A percentile compares a stretch with the other conserved stretches of the same genome.
These are phyloP conservation scores for Carnegiea gigantea DNA, from an alignment of 179 eudicot genomes.

Conservation along the genomic window DNA sequence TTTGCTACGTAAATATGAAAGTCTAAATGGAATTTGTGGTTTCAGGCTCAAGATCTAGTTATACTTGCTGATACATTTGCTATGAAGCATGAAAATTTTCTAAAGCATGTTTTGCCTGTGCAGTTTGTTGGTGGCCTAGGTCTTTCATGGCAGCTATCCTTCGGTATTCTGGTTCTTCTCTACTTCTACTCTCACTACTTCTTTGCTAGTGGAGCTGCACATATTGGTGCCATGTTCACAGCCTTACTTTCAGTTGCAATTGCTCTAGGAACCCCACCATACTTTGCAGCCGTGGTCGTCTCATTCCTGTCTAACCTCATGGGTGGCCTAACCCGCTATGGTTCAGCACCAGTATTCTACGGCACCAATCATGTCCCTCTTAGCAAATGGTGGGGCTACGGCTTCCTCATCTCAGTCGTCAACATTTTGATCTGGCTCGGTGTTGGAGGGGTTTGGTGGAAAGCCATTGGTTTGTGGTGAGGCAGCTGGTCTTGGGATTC, in stretches of 20 bases:
- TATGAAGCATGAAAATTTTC: not conserved
- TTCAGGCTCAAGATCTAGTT: no score
- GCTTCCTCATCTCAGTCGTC: slow-evolving; percentile 80
- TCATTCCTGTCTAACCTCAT: slow-evolving; percentile 89
- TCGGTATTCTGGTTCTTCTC: slow-evolving; percentile 86
- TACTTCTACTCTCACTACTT: slow-evolving; percentile 98
- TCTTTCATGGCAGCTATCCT: slow-evolving; percentile 96
- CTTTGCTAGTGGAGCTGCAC: slow-evolving; percentile 99
- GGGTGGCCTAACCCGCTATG: slow-evolving; percentile 98
- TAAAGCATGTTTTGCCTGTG: slow-evolving; percentile 7
- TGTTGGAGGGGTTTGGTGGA: slow-evolving; percentile 97
- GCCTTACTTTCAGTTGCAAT: slow-evolving; percentile 90
- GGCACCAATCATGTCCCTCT: slow-evolving; percentile 95
- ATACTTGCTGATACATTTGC: not conserved
- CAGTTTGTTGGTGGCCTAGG: slow-evolving; percentile 99
- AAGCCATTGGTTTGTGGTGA: slow-evolving; percentile 83
- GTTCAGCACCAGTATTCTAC: slow-evolving; percentile 94
- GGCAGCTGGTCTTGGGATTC: not conserved
- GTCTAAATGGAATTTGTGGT: no score
- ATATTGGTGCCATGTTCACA: slow-evolving; percentile 97
- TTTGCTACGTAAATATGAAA: no score
- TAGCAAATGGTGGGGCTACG: slow-evolving; percentile 93
- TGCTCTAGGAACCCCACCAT: slow-evolving; percentile 90
- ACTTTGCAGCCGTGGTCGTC: slow-evolving; percentile 80
- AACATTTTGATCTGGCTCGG: slow-evolving; percentile 94